phyloP scores from a whole-genome alignment of 495 filamentous ascomycete species.

The Penicillium desertorum region DNA sequence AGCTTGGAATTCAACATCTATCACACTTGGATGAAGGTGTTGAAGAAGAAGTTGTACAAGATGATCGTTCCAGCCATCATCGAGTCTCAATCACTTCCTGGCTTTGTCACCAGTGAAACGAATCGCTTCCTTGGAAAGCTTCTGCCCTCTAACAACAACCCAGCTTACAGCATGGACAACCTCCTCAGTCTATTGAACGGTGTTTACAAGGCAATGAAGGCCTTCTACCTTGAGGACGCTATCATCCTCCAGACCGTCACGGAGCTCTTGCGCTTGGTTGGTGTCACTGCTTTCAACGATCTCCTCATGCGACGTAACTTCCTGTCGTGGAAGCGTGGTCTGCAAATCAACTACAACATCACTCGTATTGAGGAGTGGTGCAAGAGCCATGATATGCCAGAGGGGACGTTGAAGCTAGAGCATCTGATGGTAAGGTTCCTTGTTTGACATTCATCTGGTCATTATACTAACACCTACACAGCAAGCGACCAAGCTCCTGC shows the following conservation, averaged over 20 bases:
- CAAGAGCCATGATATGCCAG: constrained; percentile 99
- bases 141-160: constrained; percentile 78
- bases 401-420: constrained; percentile 95
- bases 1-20: constrained; percentile 99
- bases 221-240: constrained; percentile 91
- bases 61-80: constrained; percentile 99
- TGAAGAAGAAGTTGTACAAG: constrained; percentile 98
- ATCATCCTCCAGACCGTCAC: constrained; percentile 95
- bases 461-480: constrained; percentile 39
- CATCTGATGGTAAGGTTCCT: constrained; percentile 79
- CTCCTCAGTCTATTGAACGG: constrained; percentile 93
- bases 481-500: constrained; percentile 98
- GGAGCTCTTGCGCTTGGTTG: constrained; percentile 88
- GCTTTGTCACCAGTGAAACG: constrained; percentile 97
- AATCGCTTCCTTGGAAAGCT: constrained; percentile 98
- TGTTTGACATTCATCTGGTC: not conserved
- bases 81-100: constrained; percentile 95
- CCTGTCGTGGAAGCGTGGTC: constrained; percentile 97
- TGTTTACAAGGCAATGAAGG: constrained; percentile 97
- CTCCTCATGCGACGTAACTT: constrained; percentile 97
- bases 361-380: constrained; percentile 99
- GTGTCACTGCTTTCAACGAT: constrained; percentile 98
- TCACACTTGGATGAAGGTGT: constrained; percentile 99
- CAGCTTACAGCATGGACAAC: constrained; percentile 99
- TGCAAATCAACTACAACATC: constrained; percentile 99